Percentiles rank a stretch among this genome's conserved stretches.
Conservation (phyloP, 164 flowering plant genomes). For the Tetracentron sinense region DNA sequence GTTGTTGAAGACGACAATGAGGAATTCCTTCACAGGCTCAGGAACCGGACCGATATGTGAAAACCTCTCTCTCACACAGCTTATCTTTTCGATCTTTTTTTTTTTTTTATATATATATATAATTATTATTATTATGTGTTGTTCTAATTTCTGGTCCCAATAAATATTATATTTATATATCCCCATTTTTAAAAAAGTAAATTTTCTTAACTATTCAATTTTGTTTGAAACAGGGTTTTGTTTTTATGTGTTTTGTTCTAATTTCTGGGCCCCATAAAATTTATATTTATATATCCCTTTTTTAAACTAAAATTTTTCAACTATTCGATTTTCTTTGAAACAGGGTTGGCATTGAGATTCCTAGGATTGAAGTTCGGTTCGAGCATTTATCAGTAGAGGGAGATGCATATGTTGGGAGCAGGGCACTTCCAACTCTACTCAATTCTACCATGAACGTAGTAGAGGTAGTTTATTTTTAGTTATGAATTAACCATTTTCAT, state of each 20-base stretch:
- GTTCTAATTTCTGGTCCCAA: neutral
- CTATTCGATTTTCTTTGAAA: neutral
- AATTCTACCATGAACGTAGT: too few species aligned
- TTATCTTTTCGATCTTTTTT: too few species aligned
- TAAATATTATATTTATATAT: too few species aligned
- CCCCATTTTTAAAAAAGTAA: neutral
- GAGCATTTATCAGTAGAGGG: neutral
- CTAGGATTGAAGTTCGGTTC: neutral
- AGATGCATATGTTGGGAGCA: too few species aligned
- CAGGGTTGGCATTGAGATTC: neutral
- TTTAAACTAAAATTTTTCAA: neutral
- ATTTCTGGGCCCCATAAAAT: neutral
- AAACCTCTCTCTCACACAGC: too few species aligned
- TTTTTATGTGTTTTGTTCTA: neutral
- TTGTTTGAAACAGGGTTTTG: neutral
- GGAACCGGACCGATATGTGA: slow-evolving; percentile 10
- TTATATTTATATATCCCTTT: neutral
- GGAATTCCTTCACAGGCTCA: too few species aligned
- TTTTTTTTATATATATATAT: neutral
- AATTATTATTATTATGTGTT: too few species aligned
- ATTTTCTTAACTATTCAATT: too few species aligned
- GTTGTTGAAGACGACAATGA: slow-evolving; percentile 13
- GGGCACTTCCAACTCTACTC: too few species aligned
- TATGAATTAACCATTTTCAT: too few species aligned
- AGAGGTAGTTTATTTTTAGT: too few species aligned